Conservation (phyloP, 1,139 yeast species). For the Yamadazyma membranifaciens region DNA sequence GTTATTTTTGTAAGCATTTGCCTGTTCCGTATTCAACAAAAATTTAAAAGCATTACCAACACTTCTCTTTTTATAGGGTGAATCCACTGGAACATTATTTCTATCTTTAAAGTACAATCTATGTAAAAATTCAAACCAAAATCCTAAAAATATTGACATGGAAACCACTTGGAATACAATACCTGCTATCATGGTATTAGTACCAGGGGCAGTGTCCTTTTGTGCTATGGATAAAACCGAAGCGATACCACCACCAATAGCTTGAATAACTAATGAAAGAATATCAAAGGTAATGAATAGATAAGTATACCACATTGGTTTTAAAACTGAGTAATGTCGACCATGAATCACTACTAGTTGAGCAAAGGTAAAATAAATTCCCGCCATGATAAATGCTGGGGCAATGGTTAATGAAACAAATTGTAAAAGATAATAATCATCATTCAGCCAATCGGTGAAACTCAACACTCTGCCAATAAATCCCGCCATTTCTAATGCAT, state of each 20-base stretch:
- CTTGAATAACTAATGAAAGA: constrained; percentile 33
- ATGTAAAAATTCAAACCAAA: constrained; percentile 27
- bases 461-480: constrained; percentile 61
- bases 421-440: constrained; percentile 25
- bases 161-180: constrained; percentile 38
- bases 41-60: constrained; percentile 18
- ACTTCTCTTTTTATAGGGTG: constrained; percentile 26
- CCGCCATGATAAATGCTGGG: constrained; percentile 43
- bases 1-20: constrained; percentile 17
- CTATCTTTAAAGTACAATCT: constrained; percentile 23
- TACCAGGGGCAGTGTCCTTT: constrained; percentile 23
- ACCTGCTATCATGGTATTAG: constrained; percentile 38
- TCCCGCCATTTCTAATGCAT: constrained; percentile 50
- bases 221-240: constrained; percentile 21
- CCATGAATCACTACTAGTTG: constrained; percentile 33
- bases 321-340: constrained; percentile 22
- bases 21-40: constrained; percentile 22
- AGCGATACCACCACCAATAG: constrained; percentile 38
- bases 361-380: constrained; percentile 34
- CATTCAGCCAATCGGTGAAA: constrained; percentile 34
- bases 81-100: constrained; percentile 9
- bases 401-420: constrained; percentile 36
- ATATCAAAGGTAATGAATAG: constrained; percentile 35
- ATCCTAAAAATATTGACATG: constrained; percentile 31
- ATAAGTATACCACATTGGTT: constrained; percentile 36